Conservation (phyloP, 345 rosid genomes). For the Iberis pinnata region DNA sequence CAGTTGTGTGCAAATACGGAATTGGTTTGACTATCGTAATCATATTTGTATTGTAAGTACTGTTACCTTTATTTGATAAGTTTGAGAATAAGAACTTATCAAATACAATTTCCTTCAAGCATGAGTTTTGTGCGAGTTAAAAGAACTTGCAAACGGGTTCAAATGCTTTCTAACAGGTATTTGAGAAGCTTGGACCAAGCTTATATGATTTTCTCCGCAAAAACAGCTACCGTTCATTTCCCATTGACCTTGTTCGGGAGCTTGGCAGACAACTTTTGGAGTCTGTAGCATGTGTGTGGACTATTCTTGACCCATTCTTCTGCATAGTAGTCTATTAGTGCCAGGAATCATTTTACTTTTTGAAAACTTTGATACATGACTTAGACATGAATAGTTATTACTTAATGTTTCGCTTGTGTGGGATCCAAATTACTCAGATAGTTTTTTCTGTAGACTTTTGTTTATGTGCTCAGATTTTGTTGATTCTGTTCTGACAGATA, state of each 20-base stretch:
- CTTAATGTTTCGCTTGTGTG: too few relatives aligned
- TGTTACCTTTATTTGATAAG: conserved; percentile 48
- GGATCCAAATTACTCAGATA: background rate
- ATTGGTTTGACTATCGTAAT: conserved; percentile 99
- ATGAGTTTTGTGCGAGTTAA: conserved; percentile 55
- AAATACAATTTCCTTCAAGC: conserved; percentile 28
- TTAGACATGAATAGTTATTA: conserved; percentile 14
- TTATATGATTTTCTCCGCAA: conserved; percentile 98
- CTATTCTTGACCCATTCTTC: conserved; percentile 49
- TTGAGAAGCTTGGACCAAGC: conserved; percentile 99
- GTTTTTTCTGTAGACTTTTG: background rate
- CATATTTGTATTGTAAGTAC: conserved; percentile 99
- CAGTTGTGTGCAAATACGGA: conserved; percentile 99
- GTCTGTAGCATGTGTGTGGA: conserved; percentile 99
- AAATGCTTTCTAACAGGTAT: conserved; percentile 96
- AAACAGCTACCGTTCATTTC: conserved; percentile 97
- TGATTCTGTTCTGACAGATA: conserved; percentile 42
- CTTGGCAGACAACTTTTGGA: conserved; percentile 99
- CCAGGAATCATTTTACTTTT: conserved; percentile 13
- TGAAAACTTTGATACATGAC: background rate
- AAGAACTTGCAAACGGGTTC: conserved; percentile 67
- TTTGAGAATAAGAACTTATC: conserved; percentile 34
- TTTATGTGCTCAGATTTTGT: background rate
- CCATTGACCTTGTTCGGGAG: conserved; percentile 99
- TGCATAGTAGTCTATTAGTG: conserved; percentile 34